Evolutionary conservation across 148 eudicot species (phyloP).

Genomic region (Mesembryanthemum crystallinum): DNA sequence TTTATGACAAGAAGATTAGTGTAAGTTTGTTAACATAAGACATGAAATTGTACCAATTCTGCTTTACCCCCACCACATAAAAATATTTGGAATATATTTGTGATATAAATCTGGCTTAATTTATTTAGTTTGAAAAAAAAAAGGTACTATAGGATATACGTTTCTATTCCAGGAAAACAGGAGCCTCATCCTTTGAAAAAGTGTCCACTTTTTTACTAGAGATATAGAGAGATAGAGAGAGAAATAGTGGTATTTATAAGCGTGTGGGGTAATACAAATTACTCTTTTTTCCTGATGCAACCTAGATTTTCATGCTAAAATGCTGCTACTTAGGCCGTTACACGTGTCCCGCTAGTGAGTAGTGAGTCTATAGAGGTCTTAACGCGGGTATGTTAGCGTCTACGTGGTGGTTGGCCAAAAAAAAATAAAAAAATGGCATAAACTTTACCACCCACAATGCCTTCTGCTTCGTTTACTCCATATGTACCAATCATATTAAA

Average conservation of each 20-base stretch:
- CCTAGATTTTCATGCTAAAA: neutral
- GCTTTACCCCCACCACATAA: too few relatives aligned
- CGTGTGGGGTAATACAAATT: conserved; percentile 10
- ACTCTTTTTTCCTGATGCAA: neutral
- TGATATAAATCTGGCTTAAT: too few relatives aligned
- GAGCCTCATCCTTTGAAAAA: too few relatives aligned
- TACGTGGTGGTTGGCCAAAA: neutral
- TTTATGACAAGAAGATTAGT: too few relatives aligned
- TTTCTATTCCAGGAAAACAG: neutral
- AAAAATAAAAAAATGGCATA: too few relatives aligned
- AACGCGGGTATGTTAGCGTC: conserved; percentile 7
- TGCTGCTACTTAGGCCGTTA: neutral
- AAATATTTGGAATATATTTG: too few relatives aligned
- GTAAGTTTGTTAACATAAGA: too few relatives aligned
- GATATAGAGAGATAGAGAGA: neutral
- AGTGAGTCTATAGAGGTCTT: neutral
- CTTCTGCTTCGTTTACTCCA: too few relatives aligned
- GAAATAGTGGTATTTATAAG: neutral
- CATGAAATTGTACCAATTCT: too few relatives aligned
- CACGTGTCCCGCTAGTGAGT: neutral
- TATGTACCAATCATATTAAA: too few relatives aligned
- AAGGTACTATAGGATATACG: too few relatives aligned
- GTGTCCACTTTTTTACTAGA: neutral
- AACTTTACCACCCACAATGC: neutral
- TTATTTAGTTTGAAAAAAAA: too few relatives aligned